Base-by-base conservation (phyloP, 805 yeast genomes). In the Kluyveromyces nonfermentans region DNA sequence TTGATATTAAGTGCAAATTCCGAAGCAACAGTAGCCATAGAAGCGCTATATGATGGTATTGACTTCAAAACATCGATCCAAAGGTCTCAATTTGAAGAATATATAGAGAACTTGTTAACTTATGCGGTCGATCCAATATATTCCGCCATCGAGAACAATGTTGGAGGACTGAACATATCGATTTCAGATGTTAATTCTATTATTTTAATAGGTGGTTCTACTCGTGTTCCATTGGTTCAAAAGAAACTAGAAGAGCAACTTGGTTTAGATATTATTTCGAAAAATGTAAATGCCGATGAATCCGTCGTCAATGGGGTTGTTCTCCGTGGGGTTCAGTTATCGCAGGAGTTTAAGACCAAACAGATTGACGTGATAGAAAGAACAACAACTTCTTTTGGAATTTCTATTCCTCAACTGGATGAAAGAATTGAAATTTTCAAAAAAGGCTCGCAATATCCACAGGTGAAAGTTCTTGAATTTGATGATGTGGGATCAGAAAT, bases 241-340 rank as follows among this genome's bases (percentile, higher is more conserved):
- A 72, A 75, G 45, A 75, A 73, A 42, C 66, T 86, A 46, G 48
- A 60, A 1, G 59, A 73, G 2, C 67, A 78, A 36, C 65, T 81
- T 35, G 86, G 82, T 1, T 77, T 76, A 16, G 81, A 77, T 2
- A 59, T 69, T 40, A 70, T 89, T 33, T 73, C 95, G 18, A 87
- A 82, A 62, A 85, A 82, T 41, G 94, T 93, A 37, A 93, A 93
- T 63, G 93, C 98, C 0, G 98, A 93, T 64, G 98, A 93, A 67
- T 80, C 97, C 37, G 86, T 86, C 42, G 96, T 86, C 12, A 72
- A 85, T 54, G 98, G 98, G 40, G 78, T 94, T 2, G 78, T 96
- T n/a, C 68, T 84, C 33, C 75, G 88, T 50, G 97, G 93, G 17
- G 82, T 87, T 34, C 71, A 78, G 39, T 68, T 86, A 33, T 77